A percentile compares a stretch with the other conserved stretches of the same genome.
Conservation (phyloP, 2,329 filamentous ascomycete genomes). For the Scedosporium apiospermum region DNA sequence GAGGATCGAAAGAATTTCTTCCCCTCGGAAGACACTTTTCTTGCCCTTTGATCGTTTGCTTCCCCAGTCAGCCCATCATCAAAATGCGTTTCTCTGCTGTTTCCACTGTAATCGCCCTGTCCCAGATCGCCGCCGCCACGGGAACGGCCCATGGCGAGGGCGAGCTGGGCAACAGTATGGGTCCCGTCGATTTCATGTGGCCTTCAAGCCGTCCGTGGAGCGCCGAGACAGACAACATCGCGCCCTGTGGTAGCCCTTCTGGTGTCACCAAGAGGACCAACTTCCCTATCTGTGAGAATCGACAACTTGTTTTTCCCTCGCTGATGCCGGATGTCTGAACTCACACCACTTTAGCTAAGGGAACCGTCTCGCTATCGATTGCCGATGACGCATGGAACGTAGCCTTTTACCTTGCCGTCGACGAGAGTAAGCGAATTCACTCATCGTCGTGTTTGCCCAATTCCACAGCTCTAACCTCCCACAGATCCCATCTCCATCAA, state of each 20-base stretch:
- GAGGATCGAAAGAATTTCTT: no score
- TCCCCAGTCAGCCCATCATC: background rate
- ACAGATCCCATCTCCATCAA: constrained; percentile 19
- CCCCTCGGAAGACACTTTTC: background rate
- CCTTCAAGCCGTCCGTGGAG: constrained; percentile 41
- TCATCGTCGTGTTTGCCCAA: background rate
- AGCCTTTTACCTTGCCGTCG: constrained; percentile 32
- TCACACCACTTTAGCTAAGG: background rate
- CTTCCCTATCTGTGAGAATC: constrained; percentile 35
- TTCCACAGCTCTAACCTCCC: background rate
- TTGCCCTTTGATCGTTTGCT: no score
- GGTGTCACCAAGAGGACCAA: constrained; percentile 35
- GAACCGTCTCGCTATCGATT: constrained; percentile 2
- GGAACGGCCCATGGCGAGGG: constrained; percentile 42
- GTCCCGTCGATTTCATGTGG: constrained; percentile 46
- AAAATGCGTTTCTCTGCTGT: constrained; percentile 1
- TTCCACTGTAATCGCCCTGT: constrained; percentile 1
- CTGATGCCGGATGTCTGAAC: background rate
- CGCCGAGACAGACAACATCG: constrained; percentile 37
- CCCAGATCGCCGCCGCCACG: constrained; percentile 27
- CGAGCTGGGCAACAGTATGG: constrained; percentile 42
- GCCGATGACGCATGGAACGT: constrained; percentile 4
- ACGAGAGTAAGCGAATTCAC: constrained; percentile 25
- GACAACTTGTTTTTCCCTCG: background rate
- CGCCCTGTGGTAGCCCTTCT: constrained; percentile 40